Evolutionary conservation across 1,284 basidiomycete species (phyloP), one percentile per base, ranked within the genome.

Genomic region (Taiwanofungus camphoratus): DNA sequence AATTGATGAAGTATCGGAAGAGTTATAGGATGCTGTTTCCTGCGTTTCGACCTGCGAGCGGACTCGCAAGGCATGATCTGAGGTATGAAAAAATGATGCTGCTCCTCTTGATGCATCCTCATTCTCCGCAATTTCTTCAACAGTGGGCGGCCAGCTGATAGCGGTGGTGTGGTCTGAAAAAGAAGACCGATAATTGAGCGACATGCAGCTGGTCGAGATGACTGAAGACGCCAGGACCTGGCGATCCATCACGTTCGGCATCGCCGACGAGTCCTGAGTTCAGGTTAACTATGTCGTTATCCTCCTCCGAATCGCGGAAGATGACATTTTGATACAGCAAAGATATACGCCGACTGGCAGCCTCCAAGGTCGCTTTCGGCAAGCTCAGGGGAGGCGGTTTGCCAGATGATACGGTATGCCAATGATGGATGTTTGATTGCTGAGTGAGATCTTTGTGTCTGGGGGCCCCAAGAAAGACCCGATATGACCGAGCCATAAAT

Each of bases 1-100:
- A 49, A 87, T 81, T 12, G 82, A 84, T 0, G 80, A 80, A 0
- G 74, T 69, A 49, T 79, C 71, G 3, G 82, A 81, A 58, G 78
- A 76, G 44, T 70, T 58, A 44, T 67, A 66, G 1, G 77, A 78
- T 16, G 64, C 60, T 0, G 69, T 68, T 26, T 71, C 70, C 52
- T 76, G 68, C 2, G 70, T 72, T 27, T 72, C 69, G 41, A 74
- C 58, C 29, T 45, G 50, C 26, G 48, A 44, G 15, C 49, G 52
- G n/a, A 53, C 36, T 27, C 60, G 51, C 30, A 62, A 62, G 4
- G 52, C 27, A 43, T 48, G 52, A 24, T 48, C 43, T 12, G 55
- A 42, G 11, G 61, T 44, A 9, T 56, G 62, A 52, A 59, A 64
- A 57, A 57, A 57, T 1, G 57, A 50, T 20, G 49, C 34, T 9